phyloP scores from a whole-genome alignment of 2,329 filamentous ascomycete species.

The Talaromyces marneffei region DNA sequence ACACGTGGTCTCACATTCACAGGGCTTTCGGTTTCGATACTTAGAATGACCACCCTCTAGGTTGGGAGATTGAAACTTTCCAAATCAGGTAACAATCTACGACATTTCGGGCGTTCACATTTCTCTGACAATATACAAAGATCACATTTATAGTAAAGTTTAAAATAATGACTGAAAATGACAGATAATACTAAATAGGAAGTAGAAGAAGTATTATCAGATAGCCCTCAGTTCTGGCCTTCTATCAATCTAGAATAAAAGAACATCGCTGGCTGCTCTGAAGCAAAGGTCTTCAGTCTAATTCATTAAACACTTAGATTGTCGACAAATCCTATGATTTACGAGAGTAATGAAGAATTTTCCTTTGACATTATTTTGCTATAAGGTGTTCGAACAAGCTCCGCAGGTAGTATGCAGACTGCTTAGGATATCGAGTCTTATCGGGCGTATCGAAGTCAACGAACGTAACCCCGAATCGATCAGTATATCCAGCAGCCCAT shows the following conservation, averaged over 20 bases:
- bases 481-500: slow-evolving; percentile 78
- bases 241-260: neutral
- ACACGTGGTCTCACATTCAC: no score
- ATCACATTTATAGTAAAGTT: neutral
- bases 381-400: slow-evolving; percentile 64
- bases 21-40: no score
- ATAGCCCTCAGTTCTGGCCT: neutral
- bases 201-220: neutral
- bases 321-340: neutral
- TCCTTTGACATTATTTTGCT: neutral
- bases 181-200: neutral
- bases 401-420: slow-evolving; percentile 65
- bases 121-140: neutral
- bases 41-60: no score
- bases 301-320: neutral
- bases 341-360: neutral
- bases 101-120: neutral
- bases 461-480: slow-evolving; percentile 70
- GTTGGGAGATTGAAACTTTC: no score
- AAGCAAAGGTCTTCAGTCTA: neutral
- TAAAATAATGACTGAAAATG: neutral
- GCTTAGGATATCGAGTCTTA: slow-evolving; percentile 65
- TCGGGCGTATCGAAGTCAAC: slow-evolving; percentile 71
- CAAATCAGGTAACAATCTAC: neutral
- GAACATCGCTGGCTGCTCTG: neutral